Percentiles rank a stretch among this genome's conserved stretches.
These are phyloP conservation scores for Perilla frutescens DNA, from an alignment of 257 asterid genomes.

Conservation along the genomic window DNA sequence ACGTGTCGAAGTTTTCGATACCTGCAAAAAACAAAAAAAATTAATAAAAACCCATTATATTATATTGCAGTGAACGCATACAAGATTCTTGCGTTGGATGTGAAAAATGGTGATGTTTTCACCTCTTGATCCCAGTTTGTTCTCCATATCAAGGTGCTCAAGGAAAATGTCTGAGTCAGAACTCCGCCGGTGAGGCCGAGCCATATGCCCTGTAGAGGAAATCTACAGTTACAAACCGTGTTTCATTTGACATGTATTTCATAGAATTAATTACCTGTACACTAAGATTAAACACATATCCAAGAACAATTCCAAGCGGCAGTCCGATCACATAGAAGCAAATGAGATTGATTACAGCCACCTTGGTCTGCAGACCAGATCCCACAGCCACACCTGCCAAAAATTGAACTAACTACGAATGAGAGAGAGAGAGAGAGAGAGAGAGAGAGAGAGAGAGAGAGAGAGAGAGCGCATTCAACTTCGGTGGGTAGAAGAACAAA, in stretches of 20 bases:
- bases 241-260: background rate
- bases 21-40: constrained; percentile 16
- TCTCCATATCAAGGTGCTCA: constrained; percentile 71
- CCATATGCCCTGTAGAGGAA: constrained; percentile 71
- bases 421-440: too few relatives aligned
- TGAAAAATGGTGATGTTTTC: background rate
- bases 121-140: constrained; percentile 84
- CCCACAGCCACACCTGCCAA: constrained; percentile 63
- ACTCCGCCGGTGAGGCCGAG: constrained; percentile 72
- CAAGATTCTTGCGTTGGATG: background rate
- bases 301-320: constrained; percentile 57
- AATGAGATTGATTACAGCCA: constrained; percentile 47
- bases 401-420: background rate
- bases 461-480: too few relatives aligned
- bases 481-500: background rate
- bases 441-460: too few relatives aligned
- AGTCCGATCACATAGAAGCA: constrained; percentile 53
- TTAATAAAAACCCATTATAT: background rate
- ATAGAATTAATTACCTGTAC: constrained; percentile 34
- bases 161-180: constrained; percentile 53
- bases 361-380: constrained; percentile 58
- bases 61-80: background rate
- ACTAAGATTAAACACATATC: constrained; percentile 41
- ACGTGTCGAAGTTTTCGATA: constrained; percentile 34
- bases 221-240: background rate